Conservation (phyloP, 164 flowering plant genomes). For the Malania oleifera region DNA sequence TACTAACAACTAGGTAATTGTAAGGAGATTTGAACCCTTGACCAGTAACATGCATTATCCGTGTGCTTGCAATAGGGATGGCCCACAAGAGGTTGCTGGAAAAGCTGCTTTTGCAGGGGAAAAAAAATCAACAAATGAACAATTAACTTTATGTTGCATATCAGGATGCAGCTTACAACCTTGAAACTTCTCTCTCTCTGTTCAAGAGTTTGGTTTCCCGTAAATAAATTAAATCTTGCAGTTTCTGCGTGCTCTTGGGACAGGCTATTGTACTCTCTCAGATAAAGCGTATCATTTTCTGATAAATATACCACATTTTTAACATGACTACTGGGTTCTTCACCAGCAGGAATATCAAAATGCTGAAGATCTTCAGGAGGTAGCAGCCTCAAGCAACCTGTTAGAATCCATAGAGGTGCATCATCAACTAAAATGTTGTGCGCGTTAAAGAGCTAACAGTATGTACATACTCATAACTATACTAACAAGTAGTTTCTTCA, state of each 20-base stretch:
- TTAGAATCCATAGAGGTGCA: constrained; percentile 13
- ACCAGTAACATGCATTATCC: no score
- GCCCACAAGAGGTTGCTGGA: no score
- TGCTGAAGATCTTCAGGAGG: constrained; percentile 67
- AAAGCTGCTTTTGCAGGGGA: no score
- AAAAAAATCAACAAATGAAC: background rate
- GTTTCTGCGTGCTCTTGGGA: constrained; percentile 24
- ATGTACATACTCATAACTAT: no score
- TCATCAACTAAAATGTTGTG: constrained; percentile 2
- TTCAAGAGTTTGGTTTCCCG: constrained; percentile 68
- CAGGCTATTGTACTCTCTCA: constrained; percentile 23
- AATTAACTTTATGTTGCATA: background rate
- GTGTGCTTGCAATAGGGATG: no score
- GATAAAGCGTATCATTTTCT: constrained; percentile 27
- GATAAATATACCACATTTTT: constrained; percentile 52
- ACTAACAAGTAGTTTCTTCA: no score
- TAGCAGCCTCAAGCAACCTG: constrained; percentile 85
- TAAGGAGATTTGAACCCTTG: no score
- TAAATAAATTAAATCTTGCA: constrained; percentile 71
- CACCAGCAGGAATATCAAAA: constrained; percentile 48
- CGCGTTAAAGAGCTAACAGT: no score
- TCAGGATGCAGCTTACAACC: constrained; percentile 36
- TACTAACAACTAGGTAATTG: no score
- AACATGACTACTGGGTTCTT: constrained; percentile 31
- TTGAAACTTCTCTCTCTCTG: constrained; percentile 76